phyloP scores from a whole-genome alignment of 495 filamentous ascomycete genomes.

The Penicillium manginii region DNA sequence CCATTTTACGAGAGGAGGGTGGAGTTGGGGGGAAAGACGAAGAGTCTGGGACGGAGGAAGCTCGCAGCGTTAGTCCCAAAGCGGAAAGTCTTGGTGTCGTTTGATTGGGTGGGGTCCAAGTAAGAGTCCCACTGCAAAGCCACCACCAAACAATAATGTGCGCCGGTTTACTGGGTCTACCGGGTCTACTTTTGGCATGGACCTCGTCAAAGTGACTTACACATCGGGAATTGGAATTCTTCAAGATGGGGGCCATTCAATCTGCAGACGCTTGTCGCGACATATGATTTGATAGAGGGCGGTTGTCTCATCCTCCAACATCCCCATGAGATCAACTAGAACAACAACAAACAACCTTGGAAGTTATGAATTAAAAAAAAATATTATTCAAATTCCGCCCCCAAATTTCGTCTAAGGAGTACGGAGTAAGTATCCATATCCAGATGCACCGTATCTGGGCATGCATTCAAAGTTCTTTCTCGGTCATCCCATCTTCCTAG shows the following conservation, averaged over 20 bases:
- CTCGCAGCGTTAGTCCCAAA: background rate
- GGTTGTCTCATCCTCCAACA: constrained; percentile 4
- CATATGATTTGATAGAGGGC: background rate
- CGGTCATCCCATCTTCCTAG: no score
- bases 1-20: background rate
- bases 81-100: no score
- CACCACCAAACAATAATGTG: constrained; percentile 2
- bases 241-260: no score
- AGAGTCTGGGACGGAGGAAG: no score
- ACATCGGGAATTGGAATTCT: no score
- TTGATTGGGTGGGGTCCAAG: background rate
- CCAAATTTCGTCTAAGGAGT: background rate
- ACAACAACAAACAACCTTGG: no score
- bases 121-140: constrained; percentile 6
- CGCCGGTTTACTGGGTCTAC: background rate
- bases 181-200: background rate
- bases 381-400: background rate
- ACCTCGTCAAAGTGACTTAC: background rate
- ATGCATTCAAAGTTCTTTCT: no score
- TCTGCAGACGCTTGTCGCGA: background rate
- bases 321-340: background rate
- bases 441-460: no score
- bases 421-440: no score
- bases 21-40: no score
- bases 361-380: no score